Evolutionary conservation across 139 green algal genomes (phyloP).

Genomic region (Microglena sp.): DNA sequence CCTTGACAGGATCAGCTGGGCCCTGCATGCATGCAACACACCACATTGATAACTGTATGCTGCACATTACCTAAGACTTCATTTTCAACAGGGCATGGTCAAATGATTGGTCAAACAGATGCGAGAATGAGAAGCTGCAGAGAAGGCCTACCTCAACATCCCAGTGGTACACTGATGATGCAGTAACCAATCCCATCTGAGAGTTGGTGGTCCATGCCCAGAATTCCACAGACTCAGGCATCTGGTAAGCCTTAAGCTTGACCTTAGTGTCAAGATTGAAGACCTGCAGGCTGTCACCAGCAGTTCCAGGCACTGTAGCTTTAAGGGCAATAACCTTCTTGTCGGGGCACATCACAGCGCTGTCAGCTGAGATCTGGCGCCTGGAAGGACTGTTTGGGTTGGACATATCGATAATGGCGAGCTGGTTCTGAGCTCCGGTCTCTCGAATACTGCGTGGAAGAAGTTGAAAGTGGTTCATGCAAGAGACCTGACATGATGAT

Average conservation of each 20-base stretch:
- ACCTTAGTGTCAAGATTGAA: slow-evolving; percentile 97
- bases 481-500: too few relatives aligned
- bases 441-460: too few relatives aligned
- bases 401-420: slow-evolving; percentile 92
- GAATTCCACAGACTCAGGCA: slow-evolving; percentile 89
- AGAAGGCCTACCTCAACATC: slow-evolving; percentile 74
- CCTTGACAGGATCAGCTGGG: slow-evolving; percentile 71
- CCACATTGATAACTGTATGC: background rate
- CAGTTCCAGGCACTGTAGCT: slow-evolving; percentile 30
- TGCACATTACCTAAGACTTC: background rate
- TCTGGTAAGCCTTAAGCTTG: slow-evolving; percentile 96
- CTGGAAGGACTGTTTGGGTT: slow-evolving; percentile 67
- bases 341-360: slow-evolving; percentile 89
- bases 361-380: slow-evolving; percentile 93
- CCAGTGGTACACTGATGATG: slow-evolving; percentile 92
- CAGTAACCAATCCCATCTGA: slow-evolving; percentile 88
- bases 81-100: background rate
- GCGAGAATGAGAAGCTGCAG: background rate
- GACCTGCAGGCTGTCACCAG: slow-evolving; percentile 87
- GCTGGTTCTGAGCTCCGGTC: too few relatives aligned
- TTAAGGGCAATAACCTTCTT: slow-evolving; percentile 95
- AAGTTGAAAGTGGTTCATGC: too few relatives aligned
- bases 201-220: slow-evolving; percentile 92
- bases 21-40: slow-evolving; percentile 32
- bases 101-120: background rate